A percentile compares a stretch with the other conserved stretches of the same genome.
Conservation (phyloP, 768 basidiomycete genomes). For the Pleurotus pulmonarius region DNA sequence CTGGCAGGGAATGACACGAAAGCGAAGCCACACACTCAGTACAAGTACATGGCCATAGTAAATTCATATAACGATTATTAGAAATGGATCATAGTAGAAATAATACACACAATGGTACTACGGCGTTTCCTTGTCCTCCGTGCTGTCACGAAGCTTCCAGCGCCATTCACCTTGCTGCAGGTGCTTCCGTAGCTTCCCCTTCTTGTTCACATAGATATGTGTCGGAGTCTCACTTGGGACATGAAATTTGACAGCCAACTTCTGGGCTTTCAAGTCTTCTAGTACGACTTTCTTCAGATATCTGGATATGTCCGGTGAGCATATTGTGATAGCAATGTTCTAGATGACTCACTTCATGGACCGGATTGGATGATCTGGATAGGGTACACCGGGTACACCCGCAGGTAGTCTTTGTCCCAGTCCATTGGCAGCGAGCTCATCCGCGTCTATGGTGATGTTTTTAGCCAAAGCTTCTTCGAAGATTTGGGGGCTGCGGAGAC, state of each 20-base stretch:
- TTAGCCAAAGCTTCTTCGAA: neutral
- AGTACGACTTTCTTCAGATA: slow-evolving; percentile 17
- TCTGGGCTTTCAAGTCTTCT: slow-evolving; percentile 8
- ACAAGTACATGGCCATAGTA: too few species aligned
- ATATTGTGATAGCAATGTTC: neutral
- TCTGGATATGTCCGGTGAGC: slow-evolving; percentile 1
- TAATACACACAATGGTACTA: too few species aligned
- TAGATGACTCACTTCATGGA: slow-evolving; percentile 12
- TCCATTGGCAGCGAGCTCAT: neutral
- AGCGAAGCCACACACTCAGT: too few species aligned
- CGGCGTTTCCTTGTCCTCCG: too few species aligned
- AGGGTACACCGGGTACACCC: neutral
- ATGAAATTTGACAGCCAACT: neutral
- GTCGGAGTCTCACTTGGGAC: neutral
- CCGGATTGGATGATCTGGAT: slow-evolving; percentile 12
- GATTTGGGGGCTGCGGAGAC: slow-evolving; percentile 2
- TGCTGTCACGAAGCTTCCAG: neutral
- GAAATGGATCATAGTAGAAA: too few species aligned
- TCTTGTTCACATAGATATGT: slow-evolving; percentile 3
- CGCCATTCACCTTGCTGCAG: neutral
- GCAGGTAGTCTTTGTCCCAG: neutral
- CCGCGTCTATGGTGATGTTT: neutral
- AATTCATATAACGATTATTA: too few species aligned
- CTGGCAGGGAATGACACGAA: slow-evolving; percentile 18
- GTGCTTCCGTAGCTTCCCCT: slow-evolving; percentile 4